Percentiles rank a stretch among this genome's conserved stretches.
These are phyloP conservation scores for Candida glucosophila DNA, from an alignment of 1,139 yeast genomes.

Conservation along the genomic window DNA sequence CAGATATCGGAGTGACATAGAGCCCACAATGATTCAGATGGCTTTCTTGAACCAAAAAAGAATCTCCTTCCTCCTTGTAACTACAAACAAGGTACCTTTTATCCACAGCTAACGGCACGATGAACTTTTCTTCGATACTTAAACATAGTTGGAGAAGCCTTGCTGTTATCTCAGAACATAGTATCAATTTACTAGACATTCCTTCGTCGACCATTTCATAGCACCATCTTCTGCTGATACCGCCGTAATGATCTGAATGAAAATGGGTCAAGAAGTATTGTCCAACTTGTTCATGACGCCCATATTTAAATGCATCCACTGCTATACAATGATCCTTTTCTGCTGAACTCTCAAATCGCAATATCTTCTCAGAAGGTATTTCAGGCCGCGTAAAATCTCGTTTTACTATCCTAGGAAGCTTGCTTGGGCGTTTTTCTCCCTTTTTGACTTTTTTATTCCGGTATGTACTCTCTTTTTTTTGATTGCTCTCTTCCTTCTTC, in stretches of 20 bases:
- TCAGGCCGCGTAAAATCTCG: constrained; percentile 25
- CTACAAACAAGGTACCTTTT: constrained; percentile 21
- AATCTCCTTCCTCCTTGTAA: constrained; percentile 7
- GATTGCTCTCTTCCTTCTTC: constrained; percentile 2
- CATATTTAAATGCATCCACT: constrained; percentile 64
- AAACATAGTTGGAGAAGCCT: constrained; percentile 45
- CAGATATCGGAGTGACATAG: constrained; percentile 60
- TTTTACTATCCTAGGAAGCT: constrained; percentile 15
- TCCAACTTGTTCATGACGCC: constrained; percentile 34
- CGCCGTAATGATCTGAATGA: constrained; percentile 92
- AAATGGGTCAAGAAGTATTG: constrained; percentile 70
- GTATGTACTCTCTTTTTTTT: constrained; percentile 9
- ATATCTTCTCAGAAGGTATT: constrained; percentile 48
- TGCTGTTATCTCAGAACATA: constrained; percentile 65
- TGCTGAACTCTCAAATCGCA: constrained; percentile 29
- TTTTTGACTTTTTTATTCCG: constrained; percentile 9
- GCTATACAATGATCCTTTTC: constrained; percentile 26
- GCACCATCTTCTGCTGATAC: constrained; percentile 70
- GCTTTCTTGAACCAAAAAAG: constrained; percentile 13
- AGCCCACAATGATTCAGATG: constrained; percentile 30
- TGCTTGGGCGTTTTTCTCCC: constrained; percentile 8
- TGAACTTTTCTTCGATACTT: constrained; percentile 44
- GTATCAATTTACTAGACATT: constrained; percentile 35
- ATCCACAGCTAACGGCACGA: constrained; percentile 40
- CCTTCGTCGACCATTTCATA: constrained; percentile 37